phyloP scores from a whole-genome alignment of 306 rosid genomes.

The Vigna trinervia region DNA sequence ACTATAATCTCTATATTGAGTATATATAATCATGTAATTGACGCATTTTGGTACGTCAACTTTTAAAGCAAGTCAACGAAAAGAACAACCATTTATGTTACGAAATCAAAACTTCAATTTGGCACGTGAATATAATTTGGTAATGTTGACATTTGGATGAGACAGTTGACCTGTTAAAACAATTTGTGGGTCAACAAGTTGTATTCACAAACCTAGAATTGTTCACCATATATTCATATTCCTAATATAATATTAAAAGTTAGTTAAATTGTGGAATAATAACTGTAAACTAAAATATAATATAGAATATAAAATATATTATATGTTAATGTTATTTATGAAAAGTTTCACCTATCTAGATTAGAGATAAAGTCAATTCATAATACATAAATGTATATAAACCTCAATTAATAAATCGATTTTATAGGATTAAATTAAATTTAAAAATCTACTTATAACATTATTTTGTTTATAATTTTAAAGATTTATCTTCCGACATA shows the following conservation, averaged over 20 bases:
- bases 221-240: too few relatives aligned
- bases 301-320: background rate
- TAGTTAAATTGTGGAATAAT: background rate
- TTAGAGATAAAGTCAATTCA: too few relatives aligned
- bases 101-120: background rate
- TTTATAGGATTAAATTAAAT: too few relatives aligned
- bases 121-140: background rate
- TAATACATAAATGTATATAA: too few relatives aligned
- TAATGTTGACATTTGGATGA: conserved; percentile 1
- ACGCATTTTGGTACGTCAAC: background rate
- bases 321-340: background rate
- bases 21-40: background rate
- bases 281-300: background rate
- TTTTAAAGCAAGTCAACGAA: conserved; percentile 6
- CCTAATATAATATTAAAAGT: too few relatives aligned
- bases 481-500: background rate
- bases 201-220: background rate
- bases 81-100: background rate
- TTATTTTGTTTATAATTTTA: background rate
- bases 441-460: too few relatives aligned
- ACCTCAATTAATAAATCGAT: too few relatives aligned
- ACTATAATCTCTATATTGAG: background rate
- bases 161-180: conserved; percentile 13
- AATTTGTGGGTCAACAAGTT: background rate
- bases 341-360: too few relatives aligned